Evolutionary conservation across 1,284 basidiomycete species (phyloP).

Genomic region (Cryptococcus floricola): DNA sequence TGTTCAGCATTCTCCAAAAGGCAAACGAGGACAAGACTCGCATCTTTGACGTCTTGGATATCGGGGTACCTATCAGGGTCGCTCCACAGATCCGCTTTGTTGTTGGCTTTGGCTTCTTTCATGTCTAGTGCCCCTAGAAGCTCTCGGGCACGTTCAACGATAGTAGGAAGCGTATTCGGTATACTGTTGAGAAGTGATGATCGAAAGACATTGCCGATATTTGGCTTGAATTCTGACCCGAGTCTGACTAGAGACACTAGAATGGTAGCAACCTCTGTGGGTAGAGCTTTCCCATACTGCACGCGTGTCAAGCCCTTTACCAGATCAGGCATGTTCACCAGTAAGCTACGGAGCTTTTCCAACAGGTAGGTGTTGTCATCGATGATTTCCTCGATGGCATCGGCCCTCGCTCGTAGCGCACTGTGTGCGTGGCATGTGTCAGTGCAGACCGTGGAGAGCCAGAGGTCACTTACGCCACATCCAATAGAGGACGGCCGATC

Average conservation of each 20-base stretch:
- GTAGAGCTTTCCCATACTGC: slow-evolving; percentile 84
- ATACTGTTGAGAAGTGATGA: slow-evolving; percentile 69
- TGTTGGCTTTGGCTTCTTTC: slow-evolving; percentile 63
- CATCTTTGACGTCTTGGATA: slow-evolving; percentile 57
- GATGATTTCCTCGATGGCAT: slow-evolving; percentile 79
- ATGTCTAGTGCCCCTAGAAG: slow-evolving; percentile 63
- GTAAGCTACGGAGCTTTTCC: slow-evolving; percentile 62
- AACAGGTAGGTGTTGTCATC: slow-evolving; percentile 56
- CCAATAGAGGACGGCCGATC: slow-evolving; percentile 79
- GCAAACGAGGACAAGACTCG: slow-evolving; percentile 18
- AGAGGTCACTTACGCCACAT: slow-evolving; percentile 57
- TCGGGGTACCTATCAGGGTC: slow-evolving; percentile 67
- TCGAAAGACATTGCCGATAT: slow-evolving; percentile 57
- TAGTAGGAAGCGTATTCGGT: slow-evolving; percentile 62
- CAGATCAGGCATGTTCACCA: slow-evolving; percentile 79
- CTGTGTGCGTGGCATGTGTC: slow-evolving; percentile 46
- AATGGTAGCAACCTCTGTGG: slow-evolving; percentile 74
- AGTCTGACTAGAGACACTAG: slow-evolving; percentile 73
- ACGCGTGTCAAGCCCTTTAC: slow-evolving; percentile 82
- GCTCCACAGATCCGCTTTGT: slow-evolving; percentile 69
- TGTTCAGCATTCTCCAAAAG: neutral
- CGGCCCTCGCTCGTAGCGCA: slow-evolving; percentile 66
- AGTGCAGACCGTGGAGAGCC: neutral
- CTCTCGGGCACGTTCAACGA: slow-evolving; percentile 58
- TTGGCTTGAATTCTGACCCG: slow-evolving; percentile 61